Conservation (phyloP, 2,329 filamentous ascomycete species). For the Volutella citrinella region DNA sequence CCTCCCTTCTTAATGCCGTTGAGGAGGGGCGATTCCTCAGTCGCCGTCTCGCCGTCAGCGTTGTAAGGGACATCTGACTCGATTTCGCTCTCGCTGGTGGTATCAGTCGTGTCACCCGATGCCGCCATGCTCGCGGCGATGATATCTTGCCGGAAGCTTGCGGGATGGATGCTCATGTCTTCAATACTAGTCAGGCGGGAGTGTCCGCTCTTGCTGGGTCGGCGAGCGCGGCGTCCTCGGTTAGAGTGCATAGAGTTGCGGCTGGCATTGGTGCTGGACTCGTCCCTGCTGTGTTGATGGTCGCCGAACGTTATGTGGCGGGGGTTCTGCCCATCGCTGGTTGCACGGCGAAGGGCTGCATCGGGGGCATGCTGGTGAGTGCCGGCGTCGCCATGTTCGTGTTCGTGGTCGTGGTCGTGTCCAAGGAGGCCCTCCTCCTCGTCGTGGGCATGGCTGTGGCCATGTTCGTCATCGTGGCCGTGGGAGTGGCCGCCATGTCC, state of each 20-base stretch:
- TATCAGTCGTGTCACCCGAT: conserved; percentile 43
- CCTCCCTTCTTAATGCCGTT: conserved; percentile 34
- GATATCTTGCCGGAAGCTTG: conserved; percentile 88
- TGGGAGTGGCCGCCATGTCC: conserved; percentile 86
- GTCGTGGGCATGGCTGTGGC: conserved; percentile 33
- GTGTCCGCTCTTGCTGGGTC: conserved; percentile 48
- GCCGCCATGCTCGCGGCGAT: conserved; percentile 71
- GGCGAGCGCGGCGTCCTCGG: conserved; percentile 43
- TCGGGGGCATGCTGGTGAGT: no score
- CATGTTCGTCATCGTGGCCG: conserved; percentile 47
- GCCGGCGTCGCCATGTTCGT: no score
- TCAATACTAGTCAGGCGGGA: conserved; percentile 63
- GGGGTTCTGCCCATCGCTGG: conserved; percentile 29
- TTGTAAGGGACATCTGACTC: conserved; percentile 45
- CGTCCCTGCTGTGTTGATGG: conserved; percentile 23
- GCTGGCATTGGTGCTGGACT: conserved; percentile 25
- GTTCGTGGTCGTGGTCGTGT: no score
- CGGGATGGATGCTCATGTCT: conserved; percentile 81
- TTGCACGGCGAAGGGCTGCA: conserved; percentile 53
- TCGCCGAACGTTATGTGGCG: conserved; percentile 41
- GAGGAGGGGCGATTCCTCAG: conserved; percentile 48
- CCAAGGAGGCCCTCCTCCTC: conserved; percentile 52
- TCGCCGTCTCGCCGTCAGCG: conserved; percentile 41
- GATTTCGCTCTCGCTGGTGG: conserved; percentile 49
- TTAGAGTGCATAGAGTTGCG: conserved; percentile 32